Conservation (phyloP, 176 grass and related monocot species). For the Eleusine coracana region DNA sequence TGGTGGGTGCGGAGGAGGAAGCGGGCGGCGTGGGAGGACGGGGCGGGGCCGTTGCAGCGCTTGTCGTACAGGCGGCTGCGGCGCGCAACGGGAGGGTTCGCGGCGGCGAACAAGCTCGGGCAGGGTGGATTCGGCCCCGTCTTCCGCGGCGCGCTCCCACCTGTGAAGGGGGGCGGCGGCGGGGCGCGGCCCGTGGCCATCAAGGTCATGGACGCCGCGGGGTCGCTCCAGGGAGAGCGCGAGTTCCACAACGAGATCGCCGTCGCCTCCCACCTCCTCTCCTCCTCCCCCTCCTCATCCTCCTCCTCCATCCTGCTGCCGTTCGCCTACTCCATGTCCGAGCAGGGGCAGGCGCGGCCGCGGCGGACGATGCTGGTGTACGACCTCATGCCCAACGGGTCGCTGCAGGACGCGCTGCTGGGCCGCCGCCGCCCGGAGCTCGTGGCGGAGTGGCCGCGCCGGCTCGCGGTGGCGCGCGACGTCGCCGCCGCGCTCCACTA, state of each 20-base stretch:
- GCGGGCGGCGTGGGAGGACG: background rate
- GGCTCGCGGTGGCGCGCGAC: constrained; percentile 64
- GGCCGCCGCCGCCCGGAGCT: constrained; percentile 63
- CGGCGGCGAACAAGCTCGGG: constrained; percentile 53
- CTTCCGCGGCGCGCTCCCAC: constrained; percentile 54
- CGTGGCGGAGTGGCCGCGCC: constrained; percentile 50
- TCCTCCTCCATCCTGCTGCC: constrained; percentile 45
- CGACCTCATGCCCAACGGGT: constrained; percentile 79
- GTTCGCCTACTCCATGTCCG: constrained; percentile 60
- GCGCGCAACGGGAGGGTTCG: constrained; percentile 62
- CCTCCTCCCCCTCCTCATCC: background rate
- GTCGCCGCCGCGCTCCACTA: constrained; percentile 66
- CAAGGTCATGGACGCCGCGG: constrained; percentile 73
- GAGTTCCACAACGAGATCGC: constrained; percentile 89
- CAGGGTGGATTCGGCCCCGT: constrained; percentile 81
- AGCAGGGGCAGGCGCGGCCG: background rate
- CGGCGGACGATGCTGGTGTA: constrained; percentile 73
- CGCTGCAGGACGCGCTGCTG: constrained; percentile 77
- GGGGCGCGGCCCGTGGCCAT: constrained; percentile 50
- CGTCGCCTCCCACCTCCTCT: constrained; percentile 53
- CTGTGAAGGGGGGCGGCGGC: background rate
- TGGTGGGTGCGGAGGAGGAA: constrained; percentile 27
- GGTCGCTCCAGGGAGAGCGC: constrained; percentile 88
- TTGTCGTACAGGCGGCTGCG: constrained; percentile 61
- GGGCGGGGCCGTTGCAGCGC: constrained; percentile 19